Conservation (phyloP, 306 rosid genomes). For the Glycine tomentella region DNA sequence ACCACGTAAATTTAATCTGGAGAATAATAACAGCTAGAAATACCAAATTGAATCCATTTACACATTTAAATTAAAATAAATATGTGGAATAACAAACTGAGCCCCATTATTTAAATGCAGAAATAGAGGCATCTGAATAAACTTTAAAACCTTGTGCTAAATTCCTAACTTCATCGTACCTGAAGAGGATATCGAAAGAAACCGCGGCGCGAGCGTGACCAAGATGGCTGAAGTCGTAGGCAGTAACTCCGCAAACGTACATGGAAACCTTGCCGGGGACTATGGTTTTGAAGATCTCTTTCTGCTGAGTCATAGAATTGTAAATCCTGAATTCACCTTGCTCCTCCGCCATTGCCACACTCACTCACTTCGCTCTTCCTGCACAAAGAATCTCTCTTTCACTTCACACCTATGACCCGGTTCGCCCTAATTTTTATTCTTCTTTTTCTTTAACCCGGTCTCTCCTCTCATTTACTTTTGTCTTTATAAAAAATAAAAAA, state of each 20-base stretch:
- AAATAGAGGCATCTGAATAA: no score
- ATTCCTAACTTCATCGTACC: conserved; percentile 58
- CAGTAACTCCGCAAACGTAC: conserved; percentile 96
- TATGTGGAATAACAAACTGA: not conserved
- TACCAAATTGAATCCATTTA: not conserved
- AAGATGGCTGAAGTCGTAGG: conserved; percentile 87
- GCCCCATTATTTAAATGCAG: not conserved
- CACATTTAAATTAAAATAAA: not conserved
- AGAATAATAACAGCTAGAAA: not conserved
- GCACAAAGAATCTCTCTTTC: not conserved
- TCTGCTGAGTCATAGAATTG: conserved; percentile 87
- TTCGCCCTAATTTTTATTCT: conserved; percentile 20
- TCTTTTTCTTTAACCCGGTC: not conserved
- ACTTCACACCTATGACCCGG: not conserved
- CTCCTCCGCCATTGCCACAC: conserved; percentile 64
- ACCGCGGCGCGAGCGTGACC: conserved; percentile 98
- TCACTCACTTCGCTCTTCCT: not conserved
- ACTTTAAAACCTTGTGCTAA: no score
- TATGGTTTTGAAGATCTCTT: conserved; percentile 72
- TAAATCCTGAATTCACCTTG: conserved; percentile 63
- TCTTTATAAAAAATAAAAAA: no score
- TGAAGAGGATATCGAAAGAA: conserved; percentile 82
- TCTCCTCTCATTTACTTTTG: not conserved
- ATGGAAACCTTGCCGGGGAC: conserved; percentile 74
- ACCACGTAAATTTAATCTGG: conserved; percentile 9